Evolutionary conservation across 768 basidiomycete species (phyloP).

Genomic region (Tulasnella sp.): DNA sequence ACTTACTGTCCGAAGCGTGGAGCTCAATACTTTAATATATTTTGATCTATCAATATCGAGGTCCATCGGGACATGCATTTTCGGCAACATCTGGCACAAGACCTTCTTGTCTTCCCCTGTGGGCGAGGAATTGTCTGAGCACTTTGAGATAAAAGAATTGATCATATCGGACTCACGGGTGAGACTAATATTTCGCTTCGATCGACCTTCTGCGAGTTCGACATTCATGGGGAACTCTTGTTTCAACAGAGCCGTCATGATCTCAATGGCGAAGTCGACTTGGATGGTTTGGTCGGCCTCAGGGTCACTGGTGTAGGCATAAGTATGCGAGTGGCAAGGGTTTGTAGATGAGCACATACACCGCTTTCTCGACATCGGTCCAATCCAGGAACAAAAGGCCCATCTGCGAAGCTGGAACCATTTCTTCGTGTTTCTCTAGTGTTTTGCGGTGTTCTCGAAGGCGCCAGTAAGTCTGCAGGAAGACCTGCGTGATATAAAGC

Average conservation of each 20-base stretch:
- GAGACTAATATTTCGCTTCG: too few species aligned
- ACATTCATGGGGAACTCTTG: conserved; percentile 42
- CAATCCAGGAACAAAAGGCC: conserved; percentile 32
- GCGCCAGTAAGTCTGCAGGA: conserved; percentile 28
- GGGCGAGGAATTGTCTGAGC: neutral
- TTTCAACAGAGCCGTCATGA: conserved; percentile 41
- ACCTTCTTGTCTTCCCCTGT: conserved; percentile 55
- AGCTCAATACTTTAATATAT: conserved; percentile 17
- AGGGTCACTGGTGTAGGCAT: conserved; percentile 25
- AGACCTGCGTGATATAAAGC: conserved; percentile 25
- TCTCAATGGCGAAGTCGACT: conserved; percentile 45
- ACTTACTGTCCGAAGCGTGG: conserved; percentile 9
- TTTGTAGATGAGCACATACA: conserved; percentile 27
- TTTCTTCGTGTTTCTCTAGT: conserved; percentile 26
- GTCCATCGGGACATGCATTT: conserved; percentile 54
- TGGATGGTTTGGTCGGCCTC: conserved; percentile 32
- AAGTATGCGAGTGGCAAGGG: neutral
- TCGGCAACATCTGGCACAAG: conserved; percentile 49
- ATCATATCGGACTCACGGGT: too few species aligned
- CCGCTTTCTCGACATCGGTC: conserved; percentile 31
- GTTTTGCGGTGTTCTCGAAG: conserved; percentile 28
- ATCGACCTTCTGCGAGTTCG: neutral
- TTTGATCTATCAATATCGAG: conserved; percentile 29
- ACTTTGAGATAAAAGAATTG: neutral
- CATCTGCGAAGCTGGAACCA: conserved; percentile 26